Evolutionary conservation across 352 stramenopile genomes (phyloP).

Genomic region (Hyaloperonospora brassicae): DNA sequence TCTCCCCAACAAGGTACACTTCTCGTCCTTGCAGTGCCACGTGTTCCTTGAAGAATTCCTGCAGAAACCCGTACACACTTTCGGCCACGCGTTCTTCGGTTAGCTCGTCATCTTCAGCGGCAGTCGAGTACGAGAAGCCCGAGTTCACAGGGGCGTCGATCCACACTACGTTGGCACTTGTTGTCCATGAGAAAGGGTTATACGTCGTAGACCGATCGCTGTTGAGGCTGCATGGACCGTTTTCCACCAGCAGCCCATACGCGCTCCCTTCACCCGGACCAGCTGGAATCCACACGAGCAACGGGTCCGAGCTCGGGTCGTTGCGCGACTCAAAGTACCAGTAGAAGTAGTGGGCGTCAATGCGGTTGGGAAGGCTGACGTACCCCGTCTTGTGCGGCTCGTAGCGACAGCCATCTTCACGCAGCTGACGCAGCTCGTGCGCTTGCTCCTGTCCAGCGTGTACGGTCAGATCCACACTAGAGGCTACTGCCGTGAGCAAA

Average conservation of each 20-base stretch:
- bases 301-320: conserved; percentile 26
- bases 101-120: conserved; percentile 24
- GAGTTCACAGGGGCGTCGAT: conserved; percentile 49
- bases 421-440: no score
- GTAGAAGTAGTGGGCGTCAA: conserved; percentile 31
- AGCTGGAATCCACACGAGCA: conserved; percentile 53
- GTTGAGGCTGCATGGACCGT: conserved; percentile 43
- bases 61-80: conserved; percentile 52
- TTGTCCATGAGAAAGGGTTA: conserved; percentile 58
- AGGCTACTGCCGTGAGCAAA: no score
- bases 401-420: no score
- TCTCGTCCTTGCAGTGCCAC: conserved; percentile 32
- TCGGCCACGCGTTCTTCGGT: conserved; percentile 38
- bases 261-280: conserved; percentile 43
- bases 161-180: conserved; percentile 55
- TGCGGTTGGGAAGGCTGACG: background rate
- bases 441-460: no score
- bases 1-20: conserved; percentile 53
- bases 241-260: conserved; percentile 39
- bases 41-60: conserved; percentile 40
- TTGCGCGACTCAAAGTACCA: conserved; percentile 55
- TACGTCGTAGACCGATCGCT: conserved; percentile 28
- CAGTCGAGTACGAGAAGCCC: conserved; percentile 30
- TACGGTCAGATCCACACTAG: background rate
- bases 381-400: background rate